Conservation (phyloP, 495 filamentous ascomycete genomes). For the Hypomontagnella monticulosa region DNA sequence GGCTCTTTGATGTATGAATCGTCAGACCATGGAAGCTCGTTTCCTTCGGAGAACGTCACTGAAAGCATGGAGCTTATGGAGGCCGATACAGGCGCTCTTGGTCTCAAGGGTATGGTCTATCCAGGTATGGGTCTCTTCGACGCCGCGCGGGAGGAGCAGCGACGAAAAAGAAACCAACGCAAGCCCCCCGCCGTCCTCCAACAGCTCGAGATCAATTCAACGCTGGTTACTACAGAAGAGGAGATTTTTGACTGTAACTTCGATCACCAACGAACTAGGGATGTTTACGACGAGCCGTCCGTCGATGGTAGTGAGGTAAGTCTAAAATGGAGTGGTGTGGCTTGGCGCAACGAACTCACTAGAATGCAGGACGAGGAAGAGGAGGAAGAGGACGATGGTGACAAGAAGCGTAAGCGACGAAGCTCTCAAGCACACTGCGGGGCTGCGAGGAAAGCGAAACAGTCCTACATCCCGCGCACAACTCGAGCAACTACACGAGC, state of each 20-base stretch:
- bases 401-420: constrained; percentile 44
- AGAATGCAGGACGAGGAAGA: constrained; percentile 33
- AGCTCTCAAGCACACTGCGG: constrained; percentile 12
- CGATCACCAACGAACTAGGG: constrained; percentile 60
- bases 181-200: constrained; percentile 77
- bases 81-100: constrained; percentile 50
- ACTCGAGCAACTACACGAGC: constrained; percentile 14
- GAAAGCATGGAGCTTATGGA: constrained; percentile 44
- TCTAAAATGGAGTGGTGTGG: constrained; percentile 4
- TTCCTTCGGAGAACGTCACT: constrained; percentile 42
- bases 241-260: constrained; percentile 69
- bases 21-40: constrained; percentile 49
- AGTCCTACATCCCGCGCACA: constrained; percentile 21
- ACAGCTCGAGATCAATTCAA: constrained; percentile 74
- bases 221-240: constrained; percentile 74
- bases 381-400: background rate
- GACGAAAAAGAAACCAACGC: constrained; percentile 84
- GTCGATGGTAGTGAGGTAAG: constrained; percentile 58
- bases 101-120: constrained; percentile 80
- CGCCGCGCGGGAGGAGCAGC: constrained; percentile 78
- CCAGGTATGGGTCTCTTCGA: constrained; percentile 92
- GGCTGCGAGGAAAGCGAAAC: constrained; percentile 35
- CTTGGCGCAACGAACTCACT: constrained; percentile 14
- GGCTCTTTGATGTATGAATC: constrained; percentile 37
- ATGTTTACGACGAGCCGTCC: constrained; percentile 62